Evolutionary conservation across 2,329 filamentous ascomycete species (phyloP), one percentile per base, ranked within the genome.

Genomic region (Fusarium concolor): DNA sequence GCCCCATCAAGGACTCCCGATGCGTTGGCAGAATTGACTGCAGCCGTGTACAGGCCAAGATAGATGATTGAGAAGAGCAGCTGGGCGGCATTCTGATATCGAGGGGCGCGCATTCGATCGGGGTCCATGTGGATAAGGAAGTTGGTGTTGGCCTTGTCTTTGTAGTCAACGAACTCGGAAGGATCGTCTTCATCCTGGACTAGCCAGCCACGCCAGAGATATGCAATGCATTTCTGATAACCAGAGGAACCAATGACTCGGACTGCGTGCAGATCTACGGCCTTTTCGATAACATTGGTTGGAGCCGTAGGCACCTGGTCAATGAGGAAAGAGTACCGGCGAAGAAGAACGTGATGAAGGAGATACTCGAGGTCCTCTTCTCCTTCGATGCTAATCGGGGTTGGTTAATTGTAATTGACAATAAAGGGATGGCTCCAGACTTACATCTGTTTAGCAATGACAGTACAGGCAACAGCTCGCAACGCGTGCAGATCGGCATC

Each of bases 131-230:
- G 96, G 2, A 86, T 82, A 81, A 90, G 87, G 79, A 96, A 96
- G 43, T 84, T 86, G 2, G 89, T 89, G 76, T 94, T 92, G 61
- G 90, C 92, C 76, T 93, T 93, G 62, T 93, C 85, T 71, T 90
- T 88, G 83, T 96, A 99, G 75, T 94, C 90, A 54, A 97, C 86
- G 76, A 99, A 99, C 52, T 89, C 89, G n/a, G 90, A 89, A 0
- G 95, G 92, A 72, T 98, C 94, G 49, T 94, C 86, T 72, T 97
- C 94, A 70, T 97, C 93, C 77, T 99, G 96, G n/a, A 97, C 90
- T 10, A 98, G 84, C 96, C 96, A 99, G 22, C 96, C 96, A 65
- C 89, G 89, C 96, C 96, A 99, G 10, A 99, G 89, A 76, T 96
- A 93, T 65, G 86, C 88, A 74, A 98, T 93, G 76, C 95, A 98